Base-by-base conservation (phyloP, 2,329 filamentous ascomycete species). In the Alternaria sp. region DNA sequence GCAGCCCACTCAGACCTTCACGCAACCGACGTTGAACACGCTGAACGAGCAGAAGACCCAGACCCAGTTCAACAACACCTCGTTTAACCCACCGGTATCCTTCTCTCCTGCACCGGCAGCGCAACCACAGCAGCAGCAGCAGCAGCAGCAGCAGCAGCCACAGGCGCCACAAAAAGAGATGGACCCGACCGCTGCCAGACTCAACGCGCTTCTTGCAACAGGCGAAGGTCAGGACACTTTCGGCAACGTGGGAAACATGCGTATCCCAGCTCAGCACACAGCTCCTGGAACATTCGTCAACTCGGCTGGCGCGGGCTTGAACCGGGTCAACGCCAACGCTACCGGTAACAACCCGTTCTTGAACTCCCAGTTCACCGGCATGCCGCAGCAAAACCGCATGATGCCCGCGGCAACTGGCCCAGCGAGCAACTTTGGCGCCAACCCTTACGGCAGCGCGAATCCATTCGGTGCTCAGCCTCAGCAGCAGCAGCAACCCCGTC, bases 151-250 rank as follows among this genome's bases (percentile, higher is more conserved):
- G 53, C 76, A 73, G 26, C 81, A 81, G 67, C 77, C 77, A 46
- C 76, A 80, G 36, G 80, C 81, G 53, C 74, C 77, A 8, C 78
- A 79, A 66, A 77, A 79, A 60, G 76, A 80, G 52, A 76, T 81
- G 71, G 86, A 90, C 68, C 87, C 88, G 12, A 87, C 90, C 67
- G 83, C 87, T 61, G 89, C 91, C 21, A 91, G 88, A 75, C 90
- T 99, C 69, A 98, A 98, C 77, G 88, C 91, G 2, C 88, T 99
- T 32, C 88, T 99, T 47, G 88, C 93, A 4, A 89, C 87, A 23
- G 94, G 96, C 68, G 96, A 99, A 61, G 96, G 96, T 23, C 92
- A 96, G 84, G 96, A 99, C 77, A 99, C 96, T 0, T 99, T 96
- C 78, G 96, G 96, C 68, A 99, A 99, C 79, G 93, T 93, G n/a